Base-by-base conservation (phyloP, 495 filamentous ascomycete species). In the Penicillium taxi region DNA sequence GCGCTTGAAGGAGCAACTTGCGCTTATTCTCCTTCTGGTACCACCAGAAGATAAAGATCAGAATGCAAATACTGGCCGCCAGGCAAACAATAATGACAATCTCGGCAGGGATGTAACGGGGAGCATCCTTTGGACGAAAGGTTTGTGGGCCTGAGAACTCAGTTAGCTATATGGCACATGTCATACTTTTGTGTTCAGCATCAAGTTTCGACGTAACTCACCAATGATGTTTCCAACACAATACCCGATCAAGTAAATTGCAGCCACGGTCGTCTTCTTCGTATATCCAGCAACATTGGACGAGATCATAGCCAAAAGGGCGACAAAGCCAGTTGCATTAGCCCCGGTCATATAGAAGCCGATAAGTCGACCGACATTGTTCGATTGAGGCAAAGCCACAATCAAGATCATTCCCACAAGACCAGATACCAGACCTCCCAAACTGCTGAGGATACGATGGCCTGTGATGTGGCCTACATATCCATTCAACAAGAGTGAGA, bases 261-360 rank as follows among this genome's bases (percentile, higher is more conserved):
- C 80, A 0, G 79, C 79, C 1, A 82, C 74, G 0, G 80, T 84
- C 0, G 80, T 84, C 56, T 84, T 84, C 62, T 84, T 84, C 7
- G 81, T 84, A 52, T 81, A 84, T 12, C 81, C 80, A 0, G 80
- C 77, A 5, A 84, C 73, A 42, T 86, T 84, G 14, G 70, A 75
- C 0, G 70, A 70, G 28, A 82, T 75, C 35, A 82, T 63, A 1
- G 75, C 72, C 17, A 66, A 30, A 9, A 69, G 42, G 1, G 63
- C 61, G 1, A 67, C 58, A 19, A 66, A 65, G 60, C 56, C 27
- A 11, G 74, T 79, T 2, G 80, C 66, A 33, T 57, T 64, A 6
- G 75, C 66, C 53, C 76, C 68, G 0, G 76, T 80, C 25, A 82
- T 58, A 48, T 83, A 83, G 50, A 79, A 81, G 2, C 77, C 78